A percentile compares a stretch with the other conserved stretches of the same genome.
Evolutionary conservation across 164 flowering plant species (phyloP).

Genomic region (Liriodendron chinense): DNA sequence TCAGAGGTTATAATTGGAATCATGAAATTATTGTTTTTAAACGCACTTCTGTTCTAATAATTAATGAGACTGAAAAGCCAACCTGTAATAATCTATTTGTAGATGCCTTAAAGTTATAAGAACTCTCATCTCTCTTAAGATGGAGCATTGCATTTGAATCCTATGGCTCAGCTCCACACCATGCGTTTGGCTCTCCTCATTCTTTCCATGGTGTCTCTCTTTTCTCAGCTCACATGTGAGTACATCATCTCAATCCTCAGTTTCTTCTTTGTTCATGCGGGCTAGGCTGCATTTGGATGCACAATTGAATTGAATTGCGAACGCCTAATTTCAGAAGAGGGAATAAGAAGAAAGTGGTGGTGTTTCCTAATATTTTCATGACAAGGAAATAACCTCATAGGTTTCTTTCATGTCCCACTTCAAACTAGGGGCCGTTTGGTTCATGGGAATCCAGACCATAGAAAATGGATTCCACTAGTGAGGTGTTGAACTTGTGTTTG

Average conservation of each 20-base stretch:
- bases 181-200: not conserved
- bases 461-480: too few species aligned
- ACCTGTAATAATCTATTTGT: too few species aligned
- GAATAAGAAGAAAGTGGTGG: too few species aligned
- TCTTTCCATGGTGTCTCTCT: not conserved
- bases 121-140: not conserved
- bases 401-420: too few species aligned
- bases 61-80: not conserved
- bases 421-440: too few species aligned
- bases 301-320: not conserved
- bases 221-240: not conserved
- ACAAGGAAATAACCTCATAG: too few species aligned
- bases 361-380: too few species aligned
- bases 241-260: not conserved
- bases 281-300: not conserved
- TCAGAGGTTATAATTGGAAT: too few species aligned
- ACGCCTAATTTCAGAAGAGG: too few species aligned
- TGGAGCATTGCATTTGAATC: not conserved
- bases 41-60: not conserved
- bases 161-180: not conserved
- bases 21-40: too few species aligned
- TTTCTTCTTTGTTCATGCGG: not conserved
- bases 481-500: too few species aligned
- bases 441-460: too few species aligned
- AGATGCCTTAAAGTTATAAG: not conserved